Evolutionary conservation across 169 alveolate genomes (phyloP), one percentile per base, ranked within the genome.

Genomic region (Plasmodium fragile): DNA sequence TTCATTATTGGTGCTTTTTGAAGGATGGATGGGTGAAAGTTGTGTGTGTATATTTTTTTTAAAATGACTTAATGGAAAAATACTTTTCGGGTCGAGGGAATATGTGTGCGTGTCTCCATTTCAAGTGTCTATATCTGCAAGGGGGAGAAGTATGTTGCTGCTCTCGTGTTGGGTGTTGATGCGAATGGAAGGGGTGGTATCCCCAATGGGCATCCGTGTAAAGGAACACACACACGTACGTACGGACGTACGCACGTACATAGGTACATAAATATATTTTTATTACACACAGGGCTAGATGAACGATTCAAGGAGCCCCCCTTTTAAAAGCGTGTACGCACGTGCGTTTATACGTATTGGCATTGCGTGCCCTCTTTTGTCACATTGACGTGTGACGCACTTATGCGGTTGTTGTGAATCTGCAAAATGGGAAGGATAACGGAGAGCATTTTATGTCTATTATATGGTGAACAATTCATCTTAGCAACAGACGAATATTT

Each of bases 1-100:
- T 83, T 83, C 92, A 83, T 83, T 72, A 72, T 83, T 83, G 36
- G 25, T 73, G 28, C n/a, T 11, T 65, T 65, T 65, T 18, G 36
- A 65, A 65, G 36, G 36, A 8, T 65, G 36, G 13, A 65, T 25
- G 13, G 30, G 75, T 18, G 36, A 65, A 65, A n/a, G 13, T 65
- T 0, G 75, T 7, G 30, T 65, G 41, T n/a, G 16, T 65, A 25
- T 65, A 22, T 39, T 2, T 65, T 65, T 65, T 65, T 65, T 65
- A 22, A 22, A 65, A 65, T 5, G 36, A 0, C 4, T 65, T 25
- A 65, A 65, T 25, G 36, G 5, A 65, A 4, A n/a, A 65, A 65
- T 65, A 65, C 36, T 25, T 65, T 28, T 65, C 75, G 41, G 36
- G 16, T n/a, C 41, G 36, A 22, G 16, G 75, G 36, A 25, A 22